phyloP scores from a whole-genome alignment of 2,329 filamentous ascomycete species.

The Colletotrichum caudatum region DNA sequence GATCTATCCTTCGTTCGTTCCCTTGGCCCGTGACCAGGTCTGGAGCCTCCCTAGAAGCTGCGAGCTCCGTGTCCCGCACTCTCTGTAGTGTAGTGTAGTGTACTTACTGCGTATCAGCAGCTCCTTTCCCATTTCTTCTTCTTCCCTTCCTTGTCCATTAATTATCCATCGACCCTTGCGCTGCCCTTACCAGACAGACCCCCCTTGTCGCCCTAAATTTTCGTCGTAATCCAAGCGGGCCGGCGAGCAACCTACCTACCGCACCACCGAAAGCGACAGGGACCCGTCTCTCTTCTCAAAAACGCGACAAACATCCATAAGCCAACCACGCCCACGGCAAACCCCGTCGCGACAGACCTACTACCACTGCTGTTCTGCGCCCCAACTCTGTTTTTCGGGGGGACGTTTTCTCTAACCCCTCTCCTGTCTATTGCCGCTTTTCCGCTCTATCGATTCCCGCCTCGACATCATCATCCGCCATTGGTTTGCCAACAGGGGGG shows the following conservation, averaged over 20 bases:
- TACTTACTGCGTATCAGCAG: too few relatives aligned
- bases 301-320: slow-evolving; percentile 37
- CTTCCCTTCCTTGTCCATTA: not conserved
- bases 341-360: slow-evolving; percentile 32
- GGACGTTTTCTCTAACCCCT: not conserved
- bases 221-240: not conserved
- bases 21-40: not conserved
- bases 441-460: not conserved
- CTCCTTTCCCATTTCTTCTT: not conserved
- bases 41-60: too few relatives aligned
- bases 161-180: not conserved
- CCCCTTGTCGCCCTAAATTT: not conserved
- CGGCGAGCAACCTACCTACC: not conserved
- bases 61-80: not conserved
- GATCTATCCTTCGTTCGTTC: not conserved
- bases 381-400: not conserved
- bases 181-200: not conserved
- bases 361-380: not conserved
- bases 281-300: slow-evolving; percentile 19
- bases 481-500: too few relatives aligned
- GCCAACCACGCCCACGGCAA: slow-evolving; percentile 22
- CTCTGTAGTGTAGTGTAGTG: not conserved
- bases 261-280: not conserved
- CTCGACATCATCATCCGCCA: not conserved
- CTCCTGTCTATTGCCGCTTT: not conserved